Evolutionary conservation across 129 eudicot species (phyloP).

Genomic region (Artemisia annua): DNA sequence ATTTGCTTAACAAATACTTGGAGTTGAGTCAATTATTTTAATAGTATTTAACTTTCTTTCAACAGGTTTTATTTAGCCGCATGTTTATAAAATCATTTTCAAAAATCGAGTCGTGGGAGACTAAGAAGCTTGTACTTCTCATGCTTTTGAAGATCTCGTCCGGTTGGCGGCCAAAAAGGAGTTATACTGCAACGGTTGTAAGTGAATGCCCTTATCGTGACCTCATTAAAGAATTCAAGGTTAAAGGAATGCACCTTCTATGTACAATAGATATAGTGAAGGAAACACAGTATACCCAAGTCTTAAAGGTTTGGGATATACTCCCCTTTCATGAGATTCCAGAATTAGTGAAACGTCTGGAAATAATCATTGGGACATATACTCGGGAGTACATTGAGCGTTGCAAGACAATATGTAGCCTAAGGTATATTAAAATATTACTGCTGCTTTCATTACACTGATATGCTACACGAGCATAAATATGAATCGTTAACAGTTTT

Average conservation of each 20-base stretch:
- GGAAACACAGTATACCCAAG: conserved; percentile 52
- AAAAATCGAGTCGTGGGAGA: conserved; percentile 41
- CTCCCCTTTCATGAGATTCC: conserved; percentile 51
- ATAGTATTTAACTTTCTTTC: neutral
- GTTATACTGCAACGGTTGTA: conserved; percentile 35
- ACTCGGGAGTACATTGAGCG: conserved; percentile 49
- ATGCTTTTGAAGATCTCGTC: conserved; percentile 55
- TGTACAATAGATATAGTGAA: conserved; percentile 57
- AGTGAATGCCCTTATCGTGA: conserved; percentile 26
- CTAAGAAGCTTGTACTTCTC: conserved; percentile 46
- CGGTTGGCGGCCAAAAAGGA: conserved; percentile 71
- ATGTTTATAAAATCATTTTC: conserved; percentile 55
- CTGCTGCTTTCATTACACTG: too few relatives aligned
- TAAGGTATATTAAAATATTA: too few relatives aligned
- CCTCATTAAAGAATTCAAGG: conserved; percentile 57
- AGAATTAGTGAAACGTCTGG: conserved; percentile 53
- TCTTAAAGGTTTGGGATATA: conserved; percentile 81
- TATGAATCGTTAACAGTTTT: too few relatives aligned
- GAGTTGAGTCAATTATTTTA: too few relatives aligned
- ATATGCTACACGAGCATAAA: too few relatives aligned
- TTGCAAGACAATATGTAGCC: conserved; percentile 48
- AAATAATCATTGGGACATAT: conserved; percentile 46
- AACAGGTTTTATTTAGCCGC: conserved; percentile 74
- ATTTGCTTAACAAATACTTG: too few relatives aligned
- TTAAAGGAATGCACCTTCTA: conserved; percentile 45